A percentile compares a stretch with the other conserved stretches of the same genome.
These are phyloP conservation scores for Myrmaecium sp. DNA, from an alignment of 2,329 filamentous ascomycete species.

Conservation along the genomic window DNA sequence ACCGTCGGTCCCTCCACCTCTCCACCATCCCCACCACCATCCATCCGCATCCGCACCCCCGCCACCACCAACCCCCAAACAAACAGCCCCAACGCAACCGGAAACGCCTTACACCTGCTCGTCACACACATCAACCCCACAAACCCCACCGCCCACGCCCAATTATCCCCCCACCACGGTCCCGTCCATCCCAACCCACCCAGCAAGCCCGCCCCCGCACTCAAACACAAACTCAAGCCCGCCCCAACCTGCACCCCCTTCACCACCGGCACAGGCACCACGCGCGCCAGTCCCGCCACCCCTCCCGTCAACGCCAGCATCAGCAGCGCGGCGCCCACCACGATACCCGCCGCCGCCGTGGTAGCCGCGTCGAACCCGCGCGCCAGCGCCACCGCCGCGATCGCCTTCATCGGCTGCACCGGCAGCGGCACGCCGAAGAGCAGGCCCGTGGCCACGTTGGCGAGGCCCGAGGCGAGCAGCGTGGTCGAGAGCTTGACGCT, in stretches of 20 bases:
- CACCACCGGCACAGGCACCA: slow-evolving; percentile 71
- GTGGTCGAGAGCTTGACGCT: slow-evolving; percentile 73
- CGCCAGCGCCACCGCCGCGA: slow-evolving; percentile 76
- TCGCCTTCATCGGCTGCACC: slow-evolving; percentile 81
- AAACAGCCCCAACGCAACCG: slow-evolving; percentile 64
- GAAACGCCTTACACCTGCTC: slow-evolving; percentile 46
- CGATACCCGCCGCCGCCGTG: slow-evolving; percentile 68
- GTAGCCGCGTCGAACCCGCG: slow-evolving; percentile 47
- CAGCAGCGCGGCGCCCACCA: slow-evolving; percentile 57
- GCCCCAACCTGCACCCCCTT: slow-evolving; percentile 93
- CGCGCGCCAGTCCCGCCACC: slow-evolving; percentile 53
- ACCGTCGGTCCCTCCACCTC: too few relatives aligned
- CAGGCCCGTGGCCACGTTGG: slow-evolving; percentile 68
- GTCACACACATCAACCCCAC: slow-evolving; percentile 56
- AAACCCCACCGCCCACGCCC: slow-evolving; percentile 56
- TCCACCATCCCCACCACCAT: slow-evolving; percentile 4
- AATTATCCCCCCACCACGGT: slow-evolving; percentile 57
- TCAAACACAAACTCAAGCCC: slow-evolving; percentile 65
- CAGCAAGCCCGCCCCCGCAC: slow-evolving; percentile 54
- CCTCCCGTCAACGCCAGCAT: slow-evolving; percentile 65
- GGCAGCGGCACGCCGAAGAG: slow-evolving; percentile 79
- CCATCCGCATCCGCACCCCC: slow-evolving; percentile 19
- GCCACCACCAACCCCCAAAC: slow-evolving; percentile 51
- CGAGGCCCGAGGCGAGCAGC: slow-evolving; percentile 72
- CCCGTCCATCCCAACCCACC: slow-evolving; percentile 49